A percentile compares a stretch with the other conserved stretches of the same genome.
Evolutionary conservation across 2,329 filamentous ascomycete genomes (phyloP).

Genomic region (Fusarium pseudoanthophilum): DNA sequence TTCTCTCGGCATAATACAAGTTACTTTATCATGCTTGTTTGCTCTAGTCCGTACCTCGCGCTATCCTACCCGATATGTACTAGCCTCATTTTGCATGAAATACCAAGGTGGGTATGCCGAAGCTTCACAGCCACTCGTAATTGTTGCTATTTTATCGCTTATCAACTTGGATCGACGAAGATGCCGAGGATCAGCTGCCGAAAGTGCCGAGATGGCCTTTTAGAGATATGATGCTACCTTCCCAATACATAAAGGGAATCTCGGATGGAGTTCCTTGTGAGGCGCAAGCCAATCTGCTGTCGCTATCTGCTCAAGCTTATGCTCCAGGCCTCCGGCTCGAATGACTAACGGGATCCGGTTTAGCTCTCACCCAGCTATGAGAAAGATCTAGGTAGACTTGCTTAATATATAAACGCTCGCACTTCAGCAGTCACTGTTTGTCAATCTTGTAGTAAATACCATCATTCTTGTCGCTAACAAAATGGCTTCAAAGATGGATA

Average conservation of each 20-base stretch:
- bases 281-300: neutral
- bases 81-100: neutral
- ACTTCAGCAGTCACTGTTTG: neutral
- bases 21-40: neutral
- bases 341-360: neutral
- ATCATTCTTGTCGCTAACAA: rapidly evolving
- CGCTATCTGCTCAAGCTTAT: neutral
- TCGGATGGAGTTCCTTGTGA: neutral
- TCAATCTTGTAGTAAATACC: neutral
- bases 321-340: neutral
- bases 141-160: neutral
- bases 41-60: neutral
- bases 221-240: no score
- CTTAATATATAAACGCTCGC: neutral
- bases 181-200: neutral
- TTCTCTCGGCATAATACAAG: neutral
- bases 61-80: neutral
- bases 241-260: neutral
- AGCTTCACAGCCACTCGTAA: neutral
- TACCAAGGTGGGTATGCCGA: neutral
- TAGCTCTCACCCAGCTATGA: neutral
- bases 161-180: neutral
- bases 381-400: neutral
- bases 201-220: neutral
- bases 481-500: no score